Percentiles rank a stretch among this genome's conserved stretches.
Evolutionary conservation across 345 rosid genomes (phyloP).

Genomic region (sweet orange (Citrus sinensis)): DVS_A1.0 CM039169.1:5460001-5460500

Average conservation of each 20-base stretch:
- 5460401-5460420: not conserved
- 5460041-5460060: too few relatives aligned
- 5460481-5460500: slow-evolving; percentile 78
- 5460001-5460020: too few relatives aligned
- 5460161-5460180: too few relatives aligned
- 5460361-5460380: not conserved
- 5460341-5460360: not conserved
- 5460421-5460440: not conserved
- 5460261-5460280: not conserved
- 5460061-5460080: too few relatives aligned
- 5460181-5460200: too few relatives aligned
- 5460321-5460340: not conserved
- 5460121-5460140: too few relatives aligned
- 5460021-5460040: too few relatives aligned
- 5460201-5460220: not conserved
- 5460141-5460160: too few relatives aligned
- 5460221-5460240: not conserved
- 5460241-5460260: not conserved
- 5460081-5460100: too few relatives aligned
- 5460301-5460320: not conserved
- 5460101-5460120: too few relatives aligned
- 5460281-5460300: not conserved
- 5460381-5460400: not conserved
- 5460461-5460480: not conserved
- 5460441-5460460: not conserved